Percentiles rank a stretch among this genome's conserved stretches.
phyloP scores from a whole-genome alignment of 768 basidiomycete genomes.

The Punctularia strigosozonata region DNA sequence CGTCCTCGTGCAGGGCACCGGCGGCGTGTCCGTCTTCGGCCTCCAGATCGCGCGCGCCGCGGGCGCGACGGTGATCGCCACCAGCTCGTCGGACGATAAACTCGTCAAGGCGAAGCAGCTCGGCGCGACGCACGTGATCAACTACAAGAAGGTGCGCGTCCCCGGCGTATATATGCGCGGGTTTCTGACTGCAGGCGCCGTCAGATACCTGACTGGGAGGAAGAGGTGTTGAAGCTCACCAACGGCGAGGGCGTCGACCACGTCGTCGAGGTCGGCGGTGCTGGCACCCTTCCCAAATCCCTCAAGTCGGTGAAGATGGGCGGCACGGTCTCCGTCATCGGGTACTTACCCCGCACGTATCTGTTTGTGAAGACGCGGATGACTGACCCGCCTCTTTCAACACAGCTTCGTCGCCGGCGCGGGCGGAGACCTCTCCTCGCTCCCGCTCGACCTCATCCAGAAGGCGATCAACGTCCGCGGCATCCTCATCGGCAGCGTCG shows the following conservation, averaged over 20 bases:
- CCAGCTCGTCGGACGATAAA: slow-evolving; percentile 58
- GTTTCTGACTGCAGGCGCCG: too few species aligned
- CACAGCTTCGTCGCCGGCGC: slow-evolving; percentile 18
- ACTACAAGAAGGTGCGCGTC: slow-evolving; percentile 56
- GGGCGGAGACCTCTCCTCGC: slow-evolving; percentile 9
- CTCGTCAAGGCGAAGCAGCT: slow-evolving; percentile 37
- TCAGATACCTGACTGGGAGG: slow-evolving; percentile 46
- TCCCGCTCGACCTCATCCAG: slow-evolving; percentile 19
- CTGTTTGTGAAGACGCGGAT: background rate
- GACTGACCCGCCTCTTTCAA: background rate
- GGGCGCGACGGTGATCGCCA: slow-evolving; percentile 54
- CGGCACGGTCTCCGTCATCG: slow-evolving; percentile 39
- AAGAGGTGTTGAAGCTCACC: slow-evolving; percentile 32
- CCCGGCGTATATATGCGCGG: too few species aligned
- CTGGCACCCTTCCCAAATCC: slow-evolving; percentile 35
- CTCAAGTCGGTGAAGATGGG: slow-evolving; percentile 25
- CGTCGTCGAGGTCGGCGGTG: slow-evolving; percentile 41
- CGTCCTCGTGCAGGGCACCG: slow-evolving; percentile 44
- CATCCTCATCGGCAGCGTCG: slow-evolving; percentile 43
- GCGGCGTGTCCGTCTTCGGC: slow-evolving; percentile 48
- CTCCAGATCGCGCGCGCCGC: slow-evolving; percentile 50
- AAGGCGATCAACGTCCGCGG: slow-evolving; percentile 35
- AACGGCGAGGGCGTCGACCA: slow-evolving; percentile 21
- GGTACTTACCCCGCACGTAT: slow-evolving; percentile 32
- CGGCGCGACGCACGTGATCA: slow-evolving; percentile 44